A percentile compares a stretch with the other conserved stretches of the same genome.
These are phyloP conservation scores for Penicillium sp. DNA, from an alignment of 2,329 filamentous ascomycete genomes.

Conservation along the genomic window DNA sequence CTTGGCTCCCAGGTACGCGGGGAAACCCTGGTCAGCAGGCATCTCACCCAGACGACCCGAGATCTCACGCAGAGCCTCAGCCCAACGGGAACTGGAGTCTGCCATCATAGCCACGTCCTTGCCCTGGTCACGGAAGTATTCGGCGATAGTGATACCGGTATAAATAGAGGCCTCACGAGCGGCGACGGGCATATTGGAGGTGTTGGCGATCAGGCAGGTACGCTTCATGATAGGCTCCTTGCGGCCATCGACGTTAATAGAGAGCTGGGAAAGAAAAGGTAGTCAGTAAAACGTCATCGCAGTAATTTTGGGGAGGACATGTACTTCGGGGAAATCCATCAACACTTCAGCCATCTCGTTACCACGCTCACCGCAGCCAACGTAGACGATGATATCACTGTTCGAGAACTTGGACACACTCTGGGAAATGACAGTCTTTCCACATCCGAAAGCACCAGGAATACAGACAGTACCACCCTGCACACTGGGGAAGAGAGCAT, in stretches of 20 bases:
- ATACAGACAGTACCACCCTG: conserved; percentile 98
- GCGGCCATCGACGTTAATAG: conserved; percentile 89
- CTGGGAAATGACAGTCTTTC: conserved; percentile 98
- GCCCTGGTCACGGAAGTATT: conserved; percentile 96
- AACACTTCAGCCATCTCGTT: conserved; percentile 99
- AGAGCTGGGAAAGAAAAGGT: conserved; percentile 55
- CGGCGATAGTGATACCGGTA: conserved; percentile 89
- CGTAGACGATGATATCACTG: conserved; percentile 97
- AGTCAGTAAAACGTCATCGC: conserved; percentile 15
- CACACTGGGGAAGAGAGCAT: conserved; percentile 93
- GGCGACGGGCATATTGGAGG: conserved; percentile 99
- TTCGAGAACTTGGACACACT: conserved; percentile 99
- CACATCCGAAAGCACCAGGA: conserved; percentile 95
- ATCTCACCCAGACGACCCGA: conserved; percentile 98
- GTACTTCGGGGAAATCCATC: conserved; percentile 94
- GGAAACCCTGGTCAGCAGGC: conserved; percentile 99
- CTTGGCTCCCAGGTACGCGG: conserved; percentile 93
- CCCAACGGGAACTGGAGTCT: conserved; percentile 96
- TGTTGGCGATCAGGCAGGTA: conserved; percentile 96
- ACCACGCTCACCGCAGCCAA: conserved; percentile 88
- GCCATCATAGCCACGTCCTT: conserved; percentile 99
- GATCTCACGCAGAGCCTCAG: conserved; percentile 96
- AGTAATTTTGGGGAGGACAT: conserved; percentile 4
- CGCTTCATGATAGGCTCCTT: conserved; percentile 99
- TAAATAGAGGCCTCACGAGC: conserved; percentile 98